Evolutionary conservation across 2,329 filamentous ascomycete species (phyloP).

Genomic region (Ascochyta rabiei): DNA sequence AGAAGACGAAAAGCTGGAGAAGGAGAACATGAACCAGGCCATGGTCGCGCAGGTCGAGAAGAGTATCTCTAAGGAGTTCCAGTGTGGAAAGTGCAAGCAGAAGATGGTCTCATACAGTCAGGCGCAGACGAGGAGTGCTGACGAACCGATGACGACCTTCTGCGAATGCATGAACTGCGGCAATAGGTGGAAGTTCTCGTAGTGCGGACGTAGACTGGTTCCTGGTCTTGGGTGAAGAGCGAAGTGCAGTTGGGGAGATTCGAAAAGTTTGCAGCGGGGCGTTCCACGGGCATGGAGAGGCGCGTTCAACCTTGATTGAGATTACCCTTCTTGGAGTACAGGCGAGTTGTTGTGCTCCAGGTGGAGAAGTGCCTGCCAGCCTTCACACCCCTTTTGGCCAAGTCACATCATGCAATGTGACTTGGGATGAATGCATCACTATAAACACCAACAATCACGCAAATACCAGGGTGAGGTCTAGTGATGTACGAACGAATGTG

Average conservation of each 20-base stretch:
- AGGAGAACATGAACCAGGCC: slow-evolving; percentile 96
- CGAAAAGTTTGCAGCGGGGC: slow-evolving; percentile 18
- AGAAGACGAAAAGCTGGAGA: slow-evolving; percentile 75
- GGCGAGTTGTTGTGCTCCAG: neutral
- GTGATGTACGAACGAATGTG: too few species aligned
- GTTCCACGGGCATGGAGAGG: slow-evolving; percentile 19
- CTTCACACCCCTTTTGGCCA: neutral
- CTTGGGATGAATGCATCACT: neutral
- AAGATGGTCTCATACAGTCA: slow-evolving; percentile 96
- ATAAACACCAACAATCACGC: neutral
- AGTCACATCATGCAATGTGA: slow-evolving; percentile 8
- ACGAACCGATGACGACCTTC: slow-evolving; percentile 77
- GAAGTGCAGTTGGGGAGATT: neutral
- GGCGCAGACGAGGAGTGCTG: slow-evolving; percentile 91
- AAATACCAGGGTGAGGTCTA: neutral
- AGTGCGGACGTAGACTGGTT: neutral
- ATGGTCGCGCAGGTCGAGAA: slow-evolving; percentile 93
- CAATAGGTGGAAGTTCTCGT: slow-evolving; percentile 57
- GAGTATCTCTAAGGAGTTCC: slow-evolving; percentile 84
- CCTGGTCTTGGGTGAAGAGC: neutral
- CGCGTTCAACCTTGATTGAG: slow-evolving; percentile 1
- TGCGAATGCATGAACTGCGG: slow-evolving; percentile 61
- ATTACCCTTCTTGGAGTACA: neutral
- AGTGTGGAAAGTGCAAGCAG: slow-evolving; percentile 90
- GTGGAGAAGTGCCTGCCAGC: neutral